These are phyloP conservation scores for Nectriaceae sp. DNA, from an alignment of 2,329 filamentous ascomycete species.

Conservation along the genomic window DNA sequence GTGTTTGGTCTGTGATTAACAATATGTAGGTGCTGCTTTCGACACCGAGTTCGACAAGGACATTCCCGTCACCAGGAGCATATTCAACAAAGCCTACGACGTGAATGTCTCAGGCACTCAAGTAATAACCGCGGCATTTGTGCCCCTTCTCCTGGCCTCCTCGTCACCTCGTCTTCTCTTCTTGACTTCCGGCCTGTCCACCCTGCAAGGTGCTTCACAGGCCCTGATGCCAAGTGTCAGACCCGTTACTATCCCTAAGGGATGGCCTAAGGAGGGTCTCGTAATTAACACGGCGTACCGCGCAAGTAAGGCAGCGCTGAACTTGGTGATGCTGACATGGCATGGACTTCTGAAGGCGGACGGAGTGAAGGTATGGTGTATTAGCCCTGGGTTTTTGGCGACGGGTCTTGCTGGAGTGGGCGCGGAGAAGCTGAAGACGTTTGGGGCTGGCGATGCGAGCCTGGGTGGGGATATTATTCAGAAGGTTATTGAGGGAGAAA, in stretches of 20 bases:
- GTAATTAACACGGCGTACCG: constrained; percentile 32
- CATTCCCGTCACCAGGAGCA: too few species aligned
- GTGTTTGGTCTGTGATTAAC: not conserved
- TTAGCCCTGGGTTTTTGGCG: constrained; percentile 51
- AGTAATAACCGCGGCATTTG: constrained; percentile 40
- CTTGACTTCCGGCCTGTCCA: constrained; percentile 46
- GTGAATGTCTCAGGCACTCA: constrained; percentile 52
- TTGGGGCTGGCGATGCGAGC: constrained; percentile 36
- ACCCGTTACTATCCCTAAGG: constrained; percentile 31
- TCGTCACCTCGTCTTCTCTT: constrained; percentile 50
- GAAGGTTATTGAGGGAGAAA: constrained; percentile 42
- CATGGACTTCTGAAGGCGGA: constrained; percentile 45
- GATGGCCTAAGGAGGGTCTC: constrained; percentile 55
- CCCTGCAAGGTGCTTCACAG: constrained; percentile 35
- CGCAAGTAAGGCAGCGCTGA: constrained; percentile 29
- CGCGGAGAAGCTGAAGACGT: constrained; percentile 32
- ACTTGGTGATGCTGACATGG: constrained; percentile 45
- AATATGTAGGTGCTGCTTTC: constrained; percentile 40
- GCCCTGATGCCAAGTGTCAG: constrained; percentile 22
- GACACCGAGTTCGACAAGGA: constrained; percentile 36
- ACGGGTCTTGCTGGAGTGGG: constrained; percentile 43
- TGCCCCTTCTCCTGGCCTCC: constrained; percentile 46
- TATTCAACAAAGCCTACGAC: constrained; percentile 49
- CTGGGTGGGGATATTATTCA: constrained; percentile 40
- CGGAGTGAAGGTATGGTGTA: constrained; percentile 50